A percentile compares a stretch with the other conserved stretches of the same genome.
Conservation (phyloP, 768 basidiomycete genomes). For the Collybiopsis luxurians region DNA sequence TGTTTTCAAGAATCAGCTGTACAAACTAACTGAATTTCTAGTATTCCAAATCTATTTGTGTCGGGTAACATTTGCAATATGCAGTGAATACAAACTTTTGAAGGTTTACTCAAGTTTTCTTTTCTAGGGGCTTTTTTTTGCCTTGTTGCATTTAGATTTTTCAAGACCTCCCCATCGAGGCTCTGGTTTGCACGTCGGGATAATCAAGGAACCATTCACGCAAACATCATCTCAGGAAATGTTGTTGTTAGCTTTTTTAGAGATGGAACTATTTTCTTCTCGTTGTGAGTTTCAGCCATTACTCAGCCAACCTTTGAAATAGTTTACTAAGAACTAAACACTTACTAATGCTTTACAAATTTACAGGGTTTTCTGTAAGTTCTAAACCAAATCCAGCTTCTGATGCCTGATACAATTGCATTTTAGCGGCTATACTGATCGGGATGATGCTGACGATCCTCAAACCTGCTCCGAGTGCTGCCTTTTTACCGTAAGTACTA, state of each 20-base stretch:
- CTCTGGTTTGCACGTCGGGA: neutral
- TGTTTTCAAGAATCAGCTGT: neutral
- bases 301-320: too few relatives aligned
- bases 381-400: too few relatives aligned
- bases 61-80: neutral
- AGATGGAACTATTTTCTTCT: neutral
- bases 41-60: neutral
- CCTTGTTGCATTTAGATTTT: neutral
- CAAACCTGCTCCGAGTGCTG: too few relatives aligned
- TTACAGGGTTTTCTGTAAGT: neutral
- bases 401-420: neutral
- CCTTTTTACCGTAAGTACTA: too few relatives aligned
- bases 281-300: neutral
- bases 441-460: neutral
- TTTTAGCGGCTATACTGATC: neutral
- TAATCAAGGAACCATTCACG: neutral
- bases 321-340: too few relatives aligned
- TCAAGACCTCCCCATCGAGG: neutral
- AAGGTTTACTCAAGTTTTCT: neutral
- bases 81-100: neutral
- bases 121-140: neutral
- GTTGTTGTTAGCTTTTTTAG: neutral
- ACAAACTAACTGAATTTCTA: neutral
- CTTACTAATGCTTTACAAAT: too few relatives aligned
- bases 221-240: neutral